Evolutionary conservation across 2,329 filamentous ascomycete species (phyloP), one percentile per base, ranked within the genome.

Genomic region (Microsporum canis): DNA sequence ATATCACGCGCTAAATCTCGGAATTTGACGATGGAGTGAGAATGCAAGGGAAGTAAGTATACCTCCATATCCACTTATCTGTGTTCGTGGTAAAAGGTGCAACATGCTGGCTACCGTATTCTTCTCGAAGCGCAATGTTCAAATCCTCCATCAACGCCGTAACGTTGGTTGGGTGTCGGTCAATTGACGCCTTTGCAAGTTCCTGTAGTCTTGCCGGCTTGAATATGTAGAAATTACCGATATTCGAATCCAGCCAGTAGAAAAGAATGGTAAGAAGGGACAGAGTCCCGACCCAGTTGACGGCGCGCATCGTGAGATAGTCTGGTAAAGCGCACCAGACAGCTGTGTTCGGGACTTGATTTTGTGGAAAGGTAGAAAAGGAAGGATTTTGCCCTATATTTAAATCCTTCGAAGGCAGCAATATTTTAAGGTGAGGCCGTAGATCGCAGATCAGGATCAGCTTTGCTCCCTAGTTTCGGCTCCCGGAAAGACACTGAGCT

Each of bases 1-100:
- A 34, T 23, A 17, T 38, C 12, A 43, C 2, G 47, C 31, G 31
- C 17, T 56, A 14, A 41, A 29, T 59, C 33, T 36, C 45, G 34
- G 39, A 51, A 59, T 33, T 36, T 38, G 14, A 39, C 8, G 17
- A 3, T 61, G 41, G 33, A n/a, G 29, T 53, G 43, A 17, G 38
- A 39, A 58, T 34, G 23, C 7, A 36, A 23, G 12, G 57, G 34
- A n/a, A 38, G 12, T 5, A 17, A 23, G n/a, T 53, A 59, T 61
- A 65, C 57, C 60, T 94, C 68, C 92, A 91, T 60, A 92, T 78
- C 88, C 88, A 94, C 72, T 91, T 85, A 74, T 89, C 83, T 69
- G 72, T 87, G 77, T 63, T 51, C 4, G 33, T 53, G n/a, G 57
- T 59, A 33, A 63, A 62, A 3, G 60, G 57, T 12, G 47, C 14